Conservation (phyloP, 495 filamentous ascomycete genomes). For the Daldinia bambusicola region DNA sequence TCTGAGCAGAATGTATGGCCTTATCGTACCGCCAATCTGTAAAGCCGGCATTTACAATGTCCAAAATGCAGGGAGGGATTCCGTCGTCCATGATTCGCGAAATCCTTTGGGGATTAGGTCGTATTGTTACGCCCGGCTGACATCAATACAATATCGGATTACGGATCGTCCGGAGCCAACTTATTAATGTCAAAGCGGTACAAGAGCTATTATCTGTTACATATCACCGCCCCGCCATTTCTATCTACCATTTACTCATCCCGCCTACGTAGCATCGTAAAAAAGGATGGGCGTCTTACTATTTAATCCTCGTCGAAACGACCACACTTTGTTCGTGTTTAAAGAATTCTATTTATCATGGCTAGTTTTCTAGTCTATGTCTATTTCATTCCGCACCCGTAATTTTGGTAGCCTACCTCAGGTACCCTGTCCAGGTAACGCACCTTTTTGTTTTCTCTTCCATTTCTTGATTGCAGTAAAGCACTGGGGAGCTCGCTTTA, state of each 20-base stretch:
- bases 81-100: background rate
- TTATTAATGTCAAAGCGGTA: background rate
- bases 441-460: background rate
- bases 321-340: background rate
- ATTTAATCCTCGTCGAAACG: background rate
- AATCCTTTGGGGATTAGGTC: background rate
- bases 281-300: too few relatives aligned
- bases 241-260: background rate
- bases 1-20: background rate
- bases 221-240: background rate
- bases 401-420: conserved; percentile 3
- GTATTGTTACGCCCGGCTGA: background rate
- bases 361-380: conserved; percentile 32
- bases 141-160: background rate
- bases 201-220: background rate
- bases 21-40: background rate
- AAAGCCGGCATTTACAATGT: background rate
- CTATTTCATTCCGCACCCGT: conserved; percentile 21
- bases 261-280: too few relatives aligned
- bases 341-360: conserved; percentile 18
- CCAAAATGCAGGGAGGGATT: background rate
- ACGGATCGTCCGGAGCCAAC: conserved; percentile 29
- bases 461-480: background rate
- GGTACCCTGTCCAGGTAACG: too few relatives aligned
- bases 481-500: background rate